phyloP scores from a whole-genome alignment of 441 rosid species.

The Aleurites moluccanus region DNA sequence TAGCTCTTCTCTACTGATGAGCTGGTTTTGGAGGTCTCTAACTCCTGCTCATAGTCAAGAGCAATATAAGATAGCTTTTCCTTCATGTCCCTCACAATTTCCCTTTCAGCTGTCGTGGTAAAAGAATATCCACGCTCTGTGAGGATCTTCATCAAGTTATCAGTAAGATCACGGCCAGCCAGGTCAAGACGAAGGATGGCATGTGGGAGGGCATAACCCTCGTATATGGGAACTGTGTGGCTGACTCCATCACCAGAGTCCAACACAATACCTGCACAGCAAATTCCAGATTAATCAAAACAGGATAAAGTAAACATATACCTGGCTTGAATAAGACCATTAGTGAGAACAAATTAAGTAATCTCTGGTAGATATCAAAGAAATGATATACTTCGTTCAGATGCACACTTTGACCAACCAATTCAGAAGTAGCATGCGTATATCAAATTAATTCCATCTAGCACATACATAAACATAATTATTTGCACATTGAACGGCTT shows the following conservation, averaged over 20 bases:
- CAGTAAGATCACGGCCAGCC: conserved; percentile 80
- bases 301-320: not conserved
- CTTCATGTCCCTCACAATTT: conserved; percentile 79
- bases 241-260: conserved; percentile 79
- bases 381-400: not conserved
- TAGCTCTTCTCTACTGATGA: conserved; percentile 71
- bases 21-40: conserved; percentile 68
- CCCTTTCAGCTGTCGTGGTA: conserved; percentile 79
- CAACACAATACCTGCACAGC: conserved; percentile 63
- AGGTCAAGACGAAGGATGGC: conserved; percentile 83
- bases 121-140: conserved; percentile 81
- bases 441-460: not conserved
- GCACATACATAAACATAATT: not conserved
- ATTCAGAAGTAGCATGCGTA: not conserved
- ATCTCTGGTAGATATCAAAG: not conserved
- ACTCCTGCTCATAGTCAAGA: conserved; percentile 73
- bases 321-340: too few species aligned
- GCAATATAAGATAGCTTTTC: conserved; percentile 74
- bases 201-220: conserved; percentile 73
- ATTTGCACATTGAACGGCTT: not conserved
- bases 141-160: conserved; percentile 64
- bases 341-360: not conserved
- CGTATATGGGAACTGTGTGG: conserved; percentile 73
- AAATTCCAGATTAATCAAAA: not conserved
- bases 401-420: conserved; percentile 8